Conservation (phyloP, 805 yeast species). For the Zygosaccharomyces rouxii region DNA sequence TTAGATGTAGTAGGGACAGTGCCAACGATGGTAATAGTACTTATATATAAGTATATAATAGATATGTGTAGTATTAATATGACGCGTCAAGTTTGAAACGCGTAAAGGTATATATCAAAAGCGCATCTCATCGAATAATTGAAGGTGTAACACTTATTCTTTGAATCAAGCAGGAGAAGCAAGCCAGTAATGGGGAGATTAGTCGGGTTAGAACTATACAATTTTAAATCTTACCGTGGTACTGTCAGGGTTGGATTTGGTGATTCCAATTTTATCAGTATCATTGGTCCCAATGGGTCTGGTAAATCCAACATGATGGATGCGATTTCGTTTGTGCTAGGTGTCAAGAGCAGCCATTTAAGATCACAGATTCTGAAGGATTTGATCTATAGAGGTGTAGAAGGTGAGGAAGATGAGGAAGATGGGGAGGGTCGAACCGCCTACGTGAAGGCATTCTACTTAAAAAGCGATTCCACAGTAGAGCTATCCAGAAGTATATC, state of each 20-base stretch:
- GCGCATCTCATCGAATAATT: background rate
- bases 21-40: background rate
- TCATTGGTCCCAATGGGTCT: slow-evolving; percentile 98
- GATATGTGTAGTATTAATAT: background rate
- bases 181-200: slow-evolving; percentile 66
- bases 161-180: background rate
- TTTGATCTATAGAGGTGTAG: slow-evolving; percentile 69
- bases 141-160: background rate
- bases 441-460: slow-evolving; percentile 73
- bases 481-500: slow-evolving; percentile 61
- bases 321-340: slow-evolving; percentile 91
- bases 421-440: slow-evolving; percentile 42
- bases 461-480: slow-evolving; percentile 52
- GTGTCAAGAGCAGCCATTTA: slow-evolving; percentile 69
- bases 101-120: background rate
- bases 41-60: background rate
- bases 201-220: slow-evolving; percentile 68
- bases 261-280: slow-evolving; percentile 74
- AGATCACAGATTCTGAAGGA: slow-evolving; percentile 73
- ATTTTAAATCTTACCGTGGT: slow-evolving; percentile 90
- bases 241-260: slow-evolving; percentile 77
- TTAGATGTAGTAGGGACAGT: background rate
- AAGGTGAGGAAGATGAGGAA: slow-evolving; percentile 25
- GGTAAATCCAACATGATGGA: slow-evolving; percentile 98
- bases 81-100: slow-evolving; percentile 6